phyloP scores from a whole-genome alignment of 441 rosid species.

The Eutrema salsugineum region DNA sequence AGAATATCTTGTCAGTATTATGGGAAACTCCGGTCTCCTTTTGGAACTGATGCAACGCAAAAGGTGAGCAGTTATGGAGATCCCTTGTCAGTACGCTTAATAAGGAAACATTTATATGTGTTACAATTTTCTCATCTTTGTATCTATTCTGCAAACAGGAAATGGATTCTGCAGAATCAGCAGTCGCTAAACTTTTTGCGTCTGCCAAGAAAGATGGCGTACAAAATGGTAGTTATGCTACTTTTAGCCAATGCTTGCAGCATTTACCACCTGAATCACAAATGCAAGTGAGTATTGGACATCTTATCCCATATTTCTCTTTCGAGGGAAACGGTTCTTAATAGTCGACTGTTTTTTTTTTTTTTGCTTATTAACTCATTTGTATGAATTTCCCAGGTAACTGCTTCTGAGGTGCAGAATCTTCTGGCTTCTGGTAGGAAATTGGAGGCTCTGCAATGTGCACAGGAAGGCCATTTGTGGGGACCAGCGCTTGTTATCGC shows the following conservation, averaged over 20 bases:
- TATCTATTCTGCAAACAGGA: constrained; percentile 45
- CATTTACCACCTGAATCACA: constrained; percentile 84
- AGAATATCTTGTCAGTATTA: constrained; percentile 91
- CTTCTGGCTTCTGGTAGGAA: constrained; percentile 96
- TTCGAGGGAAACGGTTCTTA: not conserved
- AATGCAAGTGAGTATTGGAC: constrained; percentile 70
- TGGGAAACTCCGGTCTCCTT: constrained; percentile 97
- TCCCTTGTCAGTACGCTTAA: not conserved
- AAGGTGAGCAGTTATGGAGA: constrained; percentile 42
- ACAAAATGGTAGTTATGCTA: constrained; percentile 49
- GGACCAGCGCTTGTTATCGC: constrained; percentile 99
- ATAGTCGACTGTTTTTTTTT: not conserved
- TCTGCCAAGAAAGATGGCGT: constrained; percentile 51
- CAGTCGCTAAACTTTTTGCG: constrained; percentile 92
- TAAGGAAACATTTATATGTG: not conserved
- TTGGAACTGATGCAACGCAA: constrained; percentile 55
- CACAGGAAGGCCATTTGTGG: constrained; percentile 97
- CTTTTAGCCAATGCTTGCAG: constrained; percentile 71
- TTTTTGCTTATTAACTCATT: constrained; percentile 24
- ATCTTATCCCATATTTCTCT: constrained; percentile 1
- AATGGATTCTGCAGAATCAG: constrained; percentile 81
- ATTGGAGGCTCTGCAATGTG: constrained; percentile 75
- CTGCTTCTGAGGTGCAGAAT: constrained; percentile 88
- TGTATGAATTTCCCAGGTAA: constrained; percentile 54
- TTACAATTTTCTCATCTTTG: constrained; percentile 12